Evolutionary conservation across 257 asterid genomes (phyloP), one percentile per base, ranked within the genome.

Genomic region (Solanum tacnaense): DNA sequence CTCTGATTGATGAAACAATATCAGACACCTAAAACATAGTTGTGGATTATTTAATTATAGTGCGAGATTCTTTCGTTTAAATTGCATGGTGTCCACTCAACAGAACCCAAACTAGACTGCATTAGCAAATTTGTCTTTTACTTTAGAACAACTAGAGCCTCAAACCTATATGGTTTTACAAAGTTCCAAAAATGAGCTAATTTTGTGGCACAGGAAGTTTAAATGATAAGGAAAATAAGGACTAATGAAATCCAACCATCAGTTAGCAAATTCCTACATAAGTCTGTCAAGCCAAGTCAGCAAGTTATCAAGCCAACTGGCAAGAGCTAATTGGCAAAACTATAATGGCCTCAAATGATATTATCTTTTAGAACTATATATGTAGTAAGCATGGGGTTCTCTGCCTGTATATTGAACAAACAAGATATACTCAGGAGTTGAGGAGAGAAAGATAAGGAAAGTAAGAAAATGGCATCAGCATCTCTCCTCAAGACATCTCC

Each of bases 401-500:
- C 78, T 10, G 74, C 27, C 7, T 58, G 88, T 78, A 41, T 84
- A 41, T 86, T 91, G 39, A 72, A 84, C 83, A 71, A 25, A 73
- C 39, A 31, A 38, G 29, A 20, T 13, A 74, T 18, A 73, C 76
- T 18, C 27, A 21, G 65, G 87, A 79, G 89, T 52, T 88, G 88
- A 86, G 62, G 82, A 62, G 86, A 65, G 87, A 73, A 84, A 58
- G 32, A 41, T 29, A 44, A 86, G 44, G 75, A 20, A 29, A 84
- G 16, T 75, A 76, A 88, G 65, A 87, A 25, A 60, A 94, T 94
- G 98, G 96, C 96, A 41, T 94, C 98, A 84, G 94, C 96, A 38
- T 89, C 96, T 67, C 92, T 92, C 90, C 95, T 93, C 84, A 94
- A 92, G 90, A 88, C 93, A 25, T 93, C 98, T 38, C 95, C 93